Percentiles rank a stretch among this genome's conserved stretches.
Evolutionary conservation across 192 early-diverging fungal genomes (phyloP).

Genomic region (Chytriomyces hyalinus): DNA sequence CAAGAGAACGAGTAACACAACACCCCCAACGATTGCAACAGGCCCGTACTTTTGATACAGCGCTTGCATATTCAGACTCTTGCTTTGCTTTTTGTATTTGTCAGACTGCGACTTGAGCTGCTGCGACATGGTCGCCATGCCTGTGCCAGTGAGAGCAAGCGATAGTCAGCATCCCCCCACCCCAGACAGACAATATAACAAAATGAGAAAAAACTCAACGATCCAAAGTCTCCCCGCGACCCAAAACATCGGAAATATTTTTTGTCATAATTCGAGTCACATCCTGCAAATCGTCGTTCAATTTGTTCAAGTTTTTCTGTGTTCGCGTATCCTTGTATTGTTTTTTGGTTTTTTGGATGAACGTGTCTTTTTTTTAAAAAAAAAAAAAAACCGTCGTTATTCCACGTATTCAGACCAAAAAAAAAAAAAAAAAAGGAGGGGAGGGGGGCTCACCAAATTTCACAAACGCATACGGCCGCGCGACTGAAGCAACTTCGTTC

Average conservation of each 20-base stretch:
- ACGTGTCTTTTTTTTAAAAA: slow-evolving; percentile 76
- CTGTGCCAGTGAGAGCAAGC: too few species aligned
- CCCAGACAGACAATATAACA: background rate
- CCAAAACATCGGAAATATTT: slow-evolving; percentile 95
- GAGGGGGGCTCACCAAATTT: slow-evolving; percentile 97
- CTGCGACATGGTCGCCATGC: slow-evolving; percentile 70
- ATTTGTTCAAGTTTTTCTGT: slow-evolving; percentile 86
- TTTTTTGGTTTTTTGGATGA: slow-evolving; percentile 97
- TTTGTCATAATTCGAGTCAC: slow-evolving; percentile 98
- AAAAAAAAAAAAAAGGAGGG: too few species aligned
- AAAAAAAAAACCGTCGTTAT: background rate
- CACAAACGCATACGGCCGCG: slow-evolving; percentile 96
- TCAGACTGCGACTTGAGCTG: slow-evolving; percentile 72
- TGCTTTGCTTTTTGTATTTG: slow-evolving; percentile 87
- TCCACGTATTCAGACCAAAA: too few species aligned
- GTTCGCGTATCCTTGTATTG: slow-evolving; percentile 95
- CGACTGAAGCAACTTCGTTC: slow-evolving; percentile 81
- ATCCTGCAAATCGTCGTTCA: slow-evolving; percentile 95
- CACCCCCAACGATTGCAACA: slow-evolving; percentile 72
- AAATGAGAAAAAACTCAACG: slow-evolving; percentile 39
- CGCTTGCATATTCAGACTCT: slow-evolving; percentile 85
- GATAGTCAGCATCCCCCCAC: background rate
- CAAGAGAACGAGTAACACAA: slow-evolving; percentile 84
- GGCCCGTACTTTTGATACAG: slow-evolving; percentile 96
- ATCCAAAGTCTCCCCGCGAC: slow-evolving; percentile 84